Percentiles rank a stretch among this genome's conserved stretches.
These are phyloP conservation scores for Whalleya microplaca DNA, from an alignment of 2,329 filamentous ascomycete genomes.

Conservation along the genomic window DNA sequence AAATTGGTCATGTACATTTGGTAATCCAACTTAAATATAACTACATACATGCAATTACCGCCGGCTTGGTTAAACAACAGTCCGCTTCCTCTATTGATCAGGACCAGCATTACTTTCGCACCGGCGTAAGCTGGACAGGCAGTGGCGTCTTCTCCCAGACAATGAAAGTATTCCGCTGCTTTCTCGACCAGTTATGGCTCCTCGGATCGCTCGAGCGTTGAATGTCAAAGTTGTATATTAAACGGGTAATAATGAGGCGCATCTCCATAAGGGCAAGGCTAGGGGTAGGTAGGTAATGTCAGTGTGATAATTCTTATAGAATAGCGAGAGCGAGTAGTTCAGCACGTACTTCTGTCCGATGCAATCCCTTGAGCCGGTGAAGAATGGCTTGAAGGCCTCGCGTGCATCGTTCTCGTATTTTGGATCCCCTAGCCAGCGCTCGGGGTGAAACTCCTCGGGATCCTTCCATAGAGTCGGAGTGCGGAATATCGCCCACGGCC, in stretches of 20 bases:
- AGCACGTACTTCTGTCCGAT: constrained; percentile 16
- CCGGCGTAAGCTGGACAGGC: constrained; percentile 4
- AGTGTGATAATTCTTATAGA: neutral
- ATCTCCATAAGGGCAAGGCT: constrained; percentile 13
- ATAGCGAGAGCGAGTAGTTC: neutral
- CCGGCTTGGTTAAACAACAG: too few species aligned
- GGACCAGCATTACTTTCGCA: neutral
- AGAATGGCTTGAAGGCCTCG: constrained; percentile 15
- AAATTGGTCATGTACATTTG: too few species aligned
- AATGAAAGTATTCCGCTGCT: constrained; percentile 11
- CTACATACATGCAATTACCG: too few species aligned
- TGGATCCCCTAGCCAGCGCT: constrained; percentile 12
- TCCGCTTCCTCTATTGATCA: too few species aligned
- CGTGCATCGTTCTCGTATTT: constrained; percentile 2
- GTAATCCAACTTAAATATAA: too few species aligned
- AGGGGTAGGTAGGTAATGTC: neutral
- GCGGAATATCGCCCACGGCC: constrained; percentile 16
- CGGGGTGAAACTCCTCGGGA: constrained; percentile 8
- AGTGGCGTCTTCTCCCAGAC: constrained; percentile 14
- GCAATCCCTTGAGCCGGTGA: constrained; percentile 13
- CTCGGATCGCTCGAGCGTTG: neutral
- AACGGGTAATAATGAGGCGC: constrained; percentile 8
- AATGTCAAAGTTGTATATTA: constrained; percentile 11
- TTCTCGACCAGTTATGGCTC: constrained; percentile 5
- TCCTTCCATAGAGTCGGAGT: constrained; percentile 13